These are phyloP conservation scores for Phytophthora sp. DNA, from an alignment of 352 stramenopile genomes.

Conservation along the genomic window DNA sequence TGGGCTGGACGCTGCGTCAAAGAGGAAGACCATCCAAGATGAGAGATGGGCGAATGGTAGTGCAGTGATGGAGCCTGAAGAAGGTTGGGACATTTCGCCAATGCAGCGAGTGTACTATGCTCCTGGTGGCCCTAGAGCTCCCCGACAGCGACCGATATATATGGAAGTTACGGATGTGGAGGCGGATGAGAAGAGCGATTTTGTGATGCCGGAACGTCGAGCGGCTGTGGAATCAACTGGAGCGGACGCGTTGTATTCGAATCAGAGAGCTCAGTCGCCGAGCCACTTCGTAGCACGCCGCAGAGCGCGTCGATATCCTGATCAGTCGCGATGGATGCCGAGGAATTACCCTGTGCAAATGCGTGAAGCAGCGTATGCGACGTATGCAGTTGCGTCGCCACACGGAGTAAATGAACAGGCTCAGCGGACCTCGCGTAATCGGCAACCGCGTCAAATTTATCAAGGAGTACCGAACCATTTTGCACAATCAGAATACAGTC, in stretches of 20 bases:
- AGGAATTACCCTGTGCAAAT: conserved; percentile 20
- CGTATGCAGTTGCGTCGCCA: conserved; percentile 18
- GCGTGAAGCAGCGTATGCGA: conserved; percentile 21
- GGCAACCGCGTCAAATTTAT: conserved; percentile 24
- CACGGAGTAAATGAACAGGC: conserved; percentile 15
- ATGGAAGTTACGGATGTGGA: conserved; percentile 22
- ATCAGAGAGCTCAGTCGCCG: conserved; percentile 10
- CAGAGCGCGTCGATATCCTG: conserved; percentile 25
- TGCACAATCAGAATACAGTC: conserved; percentile 21
- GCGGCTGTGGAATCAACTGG: not conserved
- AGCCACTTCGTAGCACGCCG: conserved; percentile 25
- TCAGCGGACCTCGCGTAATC: conserved; percentile 1
- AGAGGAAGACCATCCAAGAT: conserved; percentile 8
- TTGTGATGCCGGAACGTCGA: conserved; percentile 10
- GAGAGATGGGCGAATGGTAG: conserved; percentile 8
- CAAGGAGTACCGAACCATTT: conserved; percentile 21
- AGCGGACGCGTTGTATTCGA: conserved; percentile 17
- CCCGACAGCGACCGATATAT: conserved; percentile 29
- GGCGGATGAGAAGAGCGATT: conserved; percentile 37
- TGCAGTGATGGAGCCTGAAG: not conserved
- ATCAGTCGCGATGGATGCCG: conserved; percentile 23
- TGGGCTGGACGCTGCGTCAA: conserved; percentile 1
- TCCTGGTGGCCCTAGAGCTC: not conserved
- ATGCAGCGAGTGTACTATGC: conserved; percentile 30
- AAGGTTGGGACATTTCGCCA: conserved; percentile 9